Conservation (phyloP, 2,329 filamentous ascomycete species). For the Sclerotinia sclerotiorum region DNA sequence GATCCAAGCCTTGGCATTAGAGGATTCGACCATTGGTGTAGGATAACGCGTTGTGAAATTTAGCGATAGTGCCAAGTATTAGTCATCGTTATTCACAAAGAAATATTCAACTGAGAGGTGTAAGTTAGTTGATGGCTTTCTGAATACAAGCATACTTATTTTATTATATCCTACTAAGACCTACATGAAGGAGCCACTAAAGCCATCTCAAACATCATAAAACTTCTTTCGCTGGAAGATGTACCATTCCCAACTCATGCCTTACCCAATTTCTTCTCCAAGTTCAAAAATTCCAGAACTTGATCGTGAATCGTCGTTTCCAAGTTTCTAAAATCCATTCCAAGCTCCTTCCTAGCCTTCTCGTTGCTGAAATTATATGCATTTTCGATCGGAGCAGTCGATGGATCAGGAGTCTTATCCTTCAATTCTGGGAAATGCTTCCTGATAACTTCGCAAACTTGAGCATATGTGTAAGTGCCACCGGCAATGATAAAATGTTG, state of each 20-base stretch:
- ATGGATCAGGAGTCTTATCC: slow-evolving; percentile 46
- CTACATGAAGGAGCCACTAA: neutral
- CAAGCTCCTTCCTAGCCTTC: slow-evolving; percentile 34
- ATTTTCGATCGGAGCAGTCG: slow-evolving; percentile 24
- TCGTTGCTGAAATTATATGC: slow-evolving; percentile 32
- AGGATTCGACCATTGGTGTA: too few species aligned
- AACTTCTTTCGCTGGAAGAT: neutral
- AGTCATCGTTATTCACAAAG: too few species aligned
- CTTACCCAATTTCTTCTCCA: slow-evolving; percentile 30
- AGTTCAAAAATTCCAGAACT: slow-evolving; percentile 31
- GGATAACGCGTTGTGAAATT: too few species aligned
- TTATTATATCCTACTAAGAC: neutral
- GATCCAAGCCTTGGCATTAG: too few species aligned
- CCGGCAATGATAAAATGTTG: slow-evolving; percentile 63
- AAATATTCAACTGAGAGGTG: too few species aligned
- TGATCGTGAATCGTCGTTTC: slow-evolving; percentile 32
- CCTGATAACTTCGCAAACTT: slow-evolving; percentile 55
- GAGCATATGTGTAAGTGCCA: slow-evolving; percentile 59
- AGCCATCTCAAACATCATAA: too few species aligned
- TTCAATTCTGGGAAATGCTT: slow-evolving; percentile 54
- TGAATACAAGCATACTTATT: neutral
- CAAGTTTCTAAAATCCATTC: slow-evolving; percentile 32
- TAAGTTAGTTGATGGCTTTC: too few species aligned
- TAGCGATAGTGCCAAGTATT: too few species aligned
- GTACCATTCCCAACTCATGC: slow-evolving; percentile 4